A percentile compares a stretch with the other conserved stretches of the same genome.
phyloP scores from a whole-genome alignment of 768 basidiomycete genomes.

The Trametes meyenii region DNA sequence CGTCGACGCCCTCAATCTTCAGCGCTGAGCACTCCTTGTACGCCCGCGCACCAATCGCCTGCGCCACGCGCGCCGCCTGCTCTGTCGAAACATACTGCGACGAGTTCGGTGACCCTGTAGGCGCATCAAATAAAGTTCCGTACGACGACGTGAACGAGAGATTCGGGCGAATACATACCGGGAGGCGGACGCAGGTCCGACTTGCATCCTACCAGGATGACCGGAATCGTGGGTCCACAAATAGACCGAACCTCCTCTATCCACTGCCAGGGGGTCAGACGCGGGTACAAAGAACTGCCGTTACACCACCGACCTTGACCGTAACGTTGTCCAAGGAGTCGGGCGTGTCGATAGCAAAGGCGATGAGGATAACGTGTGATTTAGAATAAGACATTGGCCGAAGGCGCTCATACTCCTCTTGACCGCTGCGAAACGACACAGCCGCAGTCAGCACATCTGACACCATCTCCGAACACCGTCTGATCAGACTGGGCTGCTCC shows the following conservation, averaged over 20 bases:
- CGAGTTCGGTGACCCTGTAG: slow-evolving; percentile 44
- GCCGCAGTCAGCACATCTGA: slow-evolving; percentile 15
- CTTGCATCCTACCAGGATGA: slow-evolving; percentile 96
- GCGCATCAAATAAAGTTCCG: too few relatives aligned
- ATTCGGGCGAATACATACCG: slow-evolving; percentile 13
- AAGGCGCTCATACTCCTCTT: slow-evolving; percentile 98
- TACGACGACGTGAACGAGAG: background rate
- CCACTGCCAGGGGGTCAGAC: slow-evolving; percentile 60
- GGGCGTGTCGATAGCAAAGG: slow-evolving; percentile 93
- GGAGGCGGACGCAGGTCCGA: slow-evolving; percentile 79
- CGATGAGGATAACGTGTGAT: slow-evolving; percentile 98
- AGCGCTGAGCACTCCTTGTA: slow-evolving; percentile 96
- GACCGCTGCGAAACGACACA: slow-evolving; percentile 61
- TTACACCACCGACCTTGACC: slow-evolving; percentile 64
- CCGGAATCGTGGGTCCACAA: slow-evolving; percentile 90
- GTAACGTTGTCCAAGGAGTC: slow-evolving; percentile 96
- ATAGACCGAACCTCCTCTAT: slow-evolving; percentile 98
- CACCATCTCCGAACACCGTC: too few relatives aligned
- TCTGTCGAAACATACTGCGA: slow-evolving; percentile 70
- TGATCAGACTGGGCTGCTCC: too few relatives aligned
- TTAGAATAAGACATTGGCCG: slow-evolving; percentile 97
- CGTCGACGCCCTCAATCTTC: slow-evolving; percentile 91
- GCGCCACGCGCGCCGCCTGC: slow-evolving; percentile 82
- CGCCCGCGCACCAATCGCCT: slow-evolving; percentile 83
- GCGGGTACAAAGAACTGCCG: background rate